Base-by-base conservation (phyloP, 345 rosid species). In the Eutrema japonicum region DNA sequence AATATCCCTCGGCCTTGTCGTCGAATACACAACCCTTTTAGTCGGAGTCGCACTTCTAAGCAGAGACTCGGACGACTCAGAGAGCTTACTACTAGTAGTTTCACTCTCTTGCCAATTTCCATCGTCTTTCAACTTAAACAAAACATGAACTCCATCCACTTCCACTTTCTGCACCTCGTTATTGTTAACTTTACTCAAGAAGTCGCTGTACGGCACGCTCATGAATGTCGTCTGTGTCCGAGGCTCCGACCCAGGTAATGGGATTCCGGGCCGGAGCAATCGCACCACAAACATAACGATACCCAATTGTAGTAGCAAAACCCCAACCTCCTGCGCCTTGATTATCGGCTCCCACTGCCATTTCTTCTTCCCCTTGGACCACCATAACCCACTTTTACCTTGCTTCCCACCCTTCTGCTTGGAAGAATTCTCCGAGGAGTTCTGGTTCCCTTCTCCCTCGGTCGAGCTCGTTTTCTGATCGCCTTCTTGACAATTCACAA, bases 171-270 rank as follows among this genome's bases (percentile, higher is more conserved):
- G 83, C 80, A 95, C 96, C 72, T 82, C 86, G 63, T 92, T 84
- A 53, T 77, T 61, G 27, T 60, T 88, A 45, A 92, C 87, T 71
- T 85, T 92, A 68, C 87, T 83, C 77, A 95, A 81, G 32, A 95
- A 95, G 1, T 88, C 97, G 59, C 97, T 92, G 69, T 95, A 95
- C 13, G 99, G 98, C 1, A 95, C 97, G 14, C 86, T 83, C 36
- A 87, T 50, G 27, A 85, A 80, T 8, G 83, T 82, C 5, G 92
- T 85, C 22, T 85, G 93, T 1, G 80, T 82, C 55, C 89, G 79
- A 0, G 96, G 96, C 74, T 94, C 96, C 11, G 92, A 85, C 8
- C 98, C 96, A 1, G 96, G 97, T 18, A 90, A 76, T 0, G 92
- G 90, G 14, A 92, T 78, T 7, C 92, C 96, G 4, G 91, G 96